Percentiles rank a stretch among this genome's conserved stretches.
Evolutionary conservation across 2,329 filamentous ascomycete species (phyloP).

Genomic region (Pleomassaria siparia): DNA sequence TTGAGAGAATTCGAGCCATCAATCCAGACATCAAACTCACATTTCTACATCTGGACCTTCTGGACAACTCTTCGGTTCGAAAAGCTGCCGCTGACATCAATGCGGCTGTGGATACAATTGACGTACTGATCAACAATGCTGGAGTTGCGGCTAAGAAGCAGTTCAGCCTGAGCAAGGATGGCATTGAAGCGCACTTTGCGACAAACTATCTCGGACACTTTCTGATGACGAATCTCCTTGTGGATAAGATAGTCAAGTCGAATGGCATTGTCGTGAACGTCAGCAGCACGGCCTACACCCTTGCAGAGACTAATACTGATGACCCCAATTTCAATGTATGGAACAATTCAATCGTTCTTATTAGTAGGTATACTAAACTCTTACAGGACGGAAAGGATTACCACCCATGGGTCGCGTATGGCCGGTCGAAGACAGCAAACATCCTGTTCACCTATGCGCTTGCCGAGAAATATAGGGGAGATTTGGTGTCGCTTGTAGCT

Average conservation of each 20-base stretch:
- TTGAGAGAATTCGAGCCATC: no score
- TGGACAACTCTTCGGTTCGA: slow-evolving; percentile 39
- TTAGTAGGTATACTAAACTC: slow-evolving; percentile 51
- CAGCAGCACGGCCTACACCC: slow-evolving; percentile 31
- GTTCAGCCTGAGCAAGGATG: slow-evolving; percentile 44
- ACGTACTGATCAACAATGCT: slow-evolving; percentile 50
- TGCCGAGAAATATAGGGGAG: slow-evolving; percentile 13
- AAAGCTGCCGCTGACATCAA: slow-evolving; percentile 36
- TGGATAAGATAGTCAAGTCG: slow-evolving; percentile 39
- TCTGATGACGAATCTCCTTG: slow-evolving; percentile 47
- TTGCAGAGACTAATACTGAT: no score
- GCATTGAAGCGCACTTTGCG: slow-evolving; percentile 52
- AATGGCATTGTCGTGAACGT: slow-evolving; percentile 33
- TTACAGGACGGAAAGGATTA: slow-evolving; percentile 36
- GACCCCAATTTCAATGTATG: no score
- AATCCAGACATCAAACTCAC: slow-evolving; percentile 24
- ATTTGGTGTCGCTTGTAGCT: no score
- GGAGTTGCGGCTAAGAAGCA: slow-evolving; percentile 34
- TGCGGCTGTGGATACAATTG: slow-evolving; percentile 34
- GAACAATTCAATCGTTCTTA: slow-evolving; percentile 30
- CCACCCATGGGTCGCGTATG: slow-evolving; percentile 33
- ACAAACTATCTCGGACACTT: slow-evolving; percentile 53
- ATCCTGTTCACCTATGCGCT: slow-evolving; percentile 31
- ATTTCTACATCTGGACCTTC: slow-evolving; percentile 40
- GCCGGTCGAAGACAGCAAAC: slow-evolving; percentile 36